phyloP scores from a whole-genome alignment of 352 stramenopile species.

The Phytophthora vignae region DNA sequence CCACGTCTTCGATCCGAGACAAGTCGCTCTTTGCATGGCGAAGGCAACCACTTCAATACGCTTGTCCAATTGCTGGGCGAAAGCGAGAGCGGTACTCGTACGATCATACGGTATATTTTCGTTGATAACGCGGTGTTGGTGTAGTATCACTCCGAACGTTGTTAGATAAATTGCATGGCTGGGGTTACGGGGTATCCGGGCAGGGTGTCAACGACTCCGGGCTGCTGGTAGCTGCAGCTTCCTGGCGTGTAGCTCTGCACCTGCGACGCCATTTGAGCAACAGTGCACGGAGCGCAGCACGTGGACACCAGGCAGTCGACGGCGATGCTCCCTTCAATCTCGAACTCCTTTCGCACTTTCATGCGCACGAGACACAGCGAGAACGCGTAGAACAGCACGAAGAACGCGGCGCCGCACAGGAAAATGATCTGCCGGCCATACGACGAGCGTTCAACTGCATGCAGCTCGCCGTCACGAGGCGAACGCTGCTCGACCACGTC shows the following conservation, averaged over 20 bases:
- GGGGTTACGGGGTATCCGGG: constrained; percentile 30
- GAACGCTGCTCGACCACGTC: constrained; percentile 8
- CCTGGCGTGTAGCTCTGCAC: constrained; percentile 63
- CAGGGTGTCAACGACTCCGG: constrained; percentile 18
- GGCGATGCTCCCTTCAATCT: constrained; percentile 44
- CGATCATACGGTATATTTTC: neutral
- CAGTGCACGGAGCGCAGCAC: constrained; percentile 50
- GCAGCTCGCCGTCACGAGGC: neutral
- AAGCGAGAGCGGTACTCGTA: neutral
- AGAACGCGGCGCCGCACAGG: constrained; percentile 22
- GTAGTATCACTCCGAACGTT: neutral
- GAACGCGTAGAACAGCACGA: constrained; percentile 34
- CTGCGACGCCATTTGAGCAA: constrained; percentile 70
- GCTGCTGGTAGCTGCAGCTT: constrained; percentile 46
- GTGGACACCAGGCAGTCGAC: constrained; percentile 27
- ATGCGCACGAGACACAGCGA: constrained; percentile 41
- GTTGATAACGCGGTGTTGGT: neutral
- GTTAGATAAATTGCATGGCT: constrained; percentile 23
- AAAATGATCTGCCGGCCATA: constrained; percentile 28
- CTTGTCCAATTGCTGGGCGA: neutral
- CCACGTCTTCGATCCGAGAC: constrained; percentile 16
- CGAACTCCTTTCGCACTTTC: constrained; percentile 45
- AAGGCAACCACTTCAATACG: constrained; percentile 18
- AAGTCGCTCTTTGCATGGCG: constrained; percentile 9
- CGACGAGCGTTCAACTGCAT: constrained; percentile 12